Conservation (phyloP, 148 eudicot genomes). For the Camellia sinensis region DNA sequence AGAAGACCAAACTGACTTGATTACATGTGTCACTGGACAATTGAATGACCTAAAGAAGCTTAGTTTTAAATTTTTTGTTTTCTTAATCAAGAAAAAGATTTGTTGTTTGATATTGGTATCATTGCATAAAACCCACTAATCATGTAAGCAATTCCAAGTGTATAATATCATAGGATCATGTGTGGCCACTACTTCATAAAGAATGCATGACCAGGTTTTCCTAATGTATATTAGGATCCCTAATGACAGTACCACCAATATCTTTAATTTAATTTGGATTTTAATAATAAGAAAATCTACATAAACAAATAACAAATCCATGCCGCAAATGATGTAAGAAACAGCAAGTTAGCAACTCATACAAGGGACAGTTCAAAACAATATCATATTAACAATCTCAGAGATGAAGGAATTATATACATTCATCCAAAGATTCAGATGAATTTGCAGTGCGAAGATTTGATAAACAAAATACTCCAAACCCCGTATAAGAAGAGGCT, state of each 20-base stretch:
- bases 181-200: not conserved
- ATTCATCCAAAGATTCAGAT: not conserved
- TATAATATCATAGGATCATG: not conserved
- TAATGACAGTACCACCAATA: not conserved
- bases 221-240: not conserved
- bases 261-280: not conserved
- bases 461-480: not conserved
- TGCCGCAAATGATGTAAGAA: not conserved
- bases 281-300: not conserved
- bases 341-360: not conserved
- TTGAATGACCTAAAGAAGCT: not conserved
- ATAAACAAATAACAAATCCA: not conserved
- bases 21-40: no score
- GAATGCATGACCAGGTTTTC: not conserved
- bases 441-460: not conserved
- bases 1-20: no score
- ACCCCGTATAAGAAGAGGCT: not conserved
- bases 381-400: not conserved
- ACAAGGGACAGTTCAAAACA: not conserved
- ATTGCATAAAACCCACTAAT: not conserved
- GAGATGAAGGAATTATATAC: not conserved
- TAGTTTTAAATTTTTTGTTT: not conserved
- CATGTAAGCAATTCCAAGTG: not conserved
- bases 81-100: not conserved
- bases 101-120: not conserved